Conservation (phyloP, 1,284 basidiomycete genomes). For the Microbotryum scabiosae region DNA sequence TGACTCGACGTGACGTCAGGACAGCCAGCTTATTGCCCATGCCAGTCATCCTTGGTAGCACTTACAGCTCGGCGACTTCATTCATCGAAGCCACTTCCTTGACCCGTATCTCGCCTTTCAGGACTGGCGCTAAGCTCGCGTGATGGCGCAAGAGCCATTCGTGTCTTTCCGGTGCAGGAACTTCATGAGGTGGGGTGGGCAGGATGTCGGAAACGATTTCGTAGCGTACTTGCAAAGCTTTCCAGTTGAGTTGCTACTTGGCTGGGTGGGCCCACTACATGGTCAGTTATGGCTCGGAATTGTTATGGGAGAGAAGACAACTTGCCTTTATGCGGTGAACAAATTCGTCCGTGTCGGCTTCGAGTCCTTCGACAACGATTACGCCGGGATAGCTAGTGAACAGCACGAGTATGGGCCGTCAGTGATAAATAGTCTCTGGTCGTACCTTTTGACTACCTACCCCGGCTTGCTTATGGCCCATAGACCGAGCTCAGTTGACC, state of each 20-base stretch:
- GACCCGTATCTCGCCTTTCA: slow-evolving; percentile 16
- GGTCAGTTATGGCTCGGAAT: not conserved
- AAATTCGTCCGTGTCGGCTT: slow-evolving; percentile 20
- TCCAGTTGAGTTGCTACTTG: slow-evolving; percentile 25
- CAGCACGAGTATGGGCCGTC: not conserved
- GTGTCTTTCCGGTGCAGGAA: not conserved
- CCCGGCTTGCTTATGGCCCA: slow-evolving; percentile 24
- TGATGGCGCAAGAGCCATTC: slow-evolving; percentile 11
- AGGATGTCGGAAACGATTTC: slow-evolving; percentile 7
- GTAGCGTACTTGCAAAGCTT: slow-evolving; percentile 28
- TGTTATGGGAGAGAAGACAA: not conserved
- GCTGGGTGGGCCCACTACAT: not conserved
- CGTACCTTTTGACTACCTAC: not conserved
- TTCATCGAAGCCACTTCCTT: slow-evolving; percentile 21
- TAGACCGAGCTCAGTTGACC: slow-evolving; percentile 15
- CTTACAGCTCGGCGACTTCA: slow-evolving; percentile 26
- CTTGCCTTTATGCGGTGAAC: slow-evolving; percentile 20
- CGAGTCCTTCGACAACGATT: slow-evolving; percentile 19
- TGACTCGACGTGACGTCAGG: no score
- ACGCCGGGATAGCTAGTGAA: slow-evolving; percentile 23
- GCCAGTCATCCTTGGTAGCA: not conserved
- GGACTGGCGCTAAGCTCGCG: slow-evolving; percentile 9
- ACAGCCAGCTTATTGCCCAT: no score
- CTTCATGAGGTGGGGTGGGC: not conserved
- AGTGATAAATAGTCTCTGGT: not conserved